phyloP scores from a whole-genome alignment of 2,329 filamentous ascomycete species.

The Ceratocystis diversiconidia region DNA sequence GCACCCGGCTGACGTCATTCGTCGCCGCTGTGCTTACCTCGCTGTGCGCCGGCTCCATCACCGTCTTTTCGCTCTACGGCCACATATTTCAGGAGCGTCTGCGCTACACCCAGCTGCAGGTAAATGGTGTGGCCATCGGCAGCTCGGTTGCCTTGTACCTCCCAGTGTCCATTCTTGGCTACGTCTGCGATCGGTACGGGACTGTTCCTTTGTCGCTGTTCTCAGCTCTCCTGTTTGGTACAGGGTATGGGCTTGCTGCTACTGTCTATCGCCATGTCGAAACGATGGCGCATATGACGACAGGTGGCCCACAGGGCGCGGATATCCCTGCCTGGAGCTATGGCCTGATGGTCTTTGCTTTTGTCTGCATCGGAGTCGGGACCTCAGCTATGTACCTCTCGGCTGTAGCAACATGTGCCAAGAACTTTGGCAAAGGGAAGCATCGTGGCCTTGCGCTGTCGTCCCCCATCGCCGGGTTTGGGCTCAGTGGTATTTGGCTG shows the following conservation, averaged over 20 bases:
- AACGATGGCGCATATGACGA: constrained; percentile 18
- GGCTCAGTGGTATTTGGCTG: constrained; percentile 89
- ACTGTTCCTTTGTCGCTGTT: constrained; percentile 62
- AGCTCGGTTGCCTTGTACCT: constrained; percentile 83
- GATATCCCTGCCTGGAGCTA: constrained; percentile 48
- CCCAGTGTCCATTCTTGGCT: constrained; percentile 79
- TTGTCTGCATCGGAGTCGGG: constrained; percentile 66
- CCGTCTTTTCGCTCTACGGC: constrained; percentile 86
- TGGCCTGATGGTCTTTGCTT: constrained; percentile 70
- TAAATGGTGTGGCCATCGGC: constrained; percentile 78
- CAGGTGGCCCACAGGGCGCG: constrained; percentile 26
- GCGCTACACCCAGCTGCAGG: constrained; percentile 78
- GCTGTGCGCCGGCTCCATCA: constrained; percentile 80
- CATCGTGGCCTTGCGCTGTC: constrained; percentile 82
- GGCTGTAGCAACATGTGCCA: constrained; percentile 87
- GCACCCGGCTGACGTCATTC: constrained; percentile 30
- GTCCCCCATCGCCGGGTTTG: constrained; percentile 81
- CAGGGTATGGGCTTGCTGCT: constrained; percentile 73
- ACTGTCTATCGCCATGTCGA: constrained; percentile 49
- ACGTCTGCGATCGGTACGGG: constrained; percentile 78
- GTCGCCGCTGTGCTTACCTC: constrained; percentile 40
- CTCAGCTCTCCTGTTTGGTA: constrained; percentile 59
- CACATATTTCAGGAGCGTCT: constrained; percentile 76
- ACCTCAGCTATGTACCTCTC: constrained; percentile 83
- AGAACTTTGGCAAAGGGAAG: constrained; percentile 87